Conservation (phyloP, 352 stramenopile species). For the Globisporangium yorkense region DNA sequence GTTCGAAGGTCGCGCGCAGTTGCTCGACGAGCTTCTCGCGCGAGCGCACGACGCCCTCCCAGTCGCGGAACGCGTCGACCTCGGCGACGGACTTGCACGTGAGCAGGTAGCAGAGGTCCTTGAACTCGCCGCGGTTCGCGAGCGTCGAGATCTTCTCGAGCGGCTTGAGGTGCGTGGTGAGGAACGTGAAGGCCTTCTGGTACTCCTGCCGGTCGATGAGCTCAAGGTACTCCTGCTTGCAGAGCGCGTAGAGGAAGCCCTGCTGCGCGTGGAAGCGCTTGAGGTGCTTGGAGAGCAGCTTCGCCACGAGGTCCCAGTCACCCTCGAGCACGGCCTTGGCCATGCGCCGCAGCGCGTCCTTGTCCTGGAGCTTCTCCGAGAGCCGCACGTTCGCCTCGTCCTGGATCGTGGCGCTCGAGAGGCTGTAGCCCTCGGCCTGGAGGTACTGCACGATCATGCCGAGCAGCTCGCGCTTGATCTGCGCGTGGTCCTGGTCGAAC, state of each 20-base stretch:
- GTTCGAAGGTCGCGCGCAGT: conserved; percentile 71
- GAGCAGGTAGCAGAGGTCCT: conserved; percentile 85
- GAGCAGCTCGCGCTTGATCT: conserved; percentile 83
- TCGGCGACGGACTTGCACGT: conserved; percentile 86
- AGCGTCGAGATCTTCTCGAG: conserved; percentile 75
- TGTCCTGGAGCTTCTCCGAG: conserved; percentile 61
- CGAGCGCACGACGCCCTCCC: conserved; percentile 72
- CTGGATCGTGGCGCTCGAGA: conserved; percentile 81
- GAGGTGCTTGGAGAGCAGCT: conserved; percentile 76
- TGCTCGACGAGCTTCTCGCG: conserved; percentile 84
- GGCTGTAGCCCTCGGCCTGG: conserved; percentile 70
- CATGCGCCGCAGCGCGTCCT: conserved; percentile 68
- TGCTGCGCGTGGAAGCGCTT: conserved; percentile 82
- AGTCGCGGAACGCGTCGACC: conserved; percentile 79
- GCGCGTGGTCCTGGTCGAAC: conserved; percentile 61
- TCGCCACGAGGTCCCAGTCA: conserved; percentile 83
- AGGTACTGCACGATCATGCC: conserved; percentile 86
- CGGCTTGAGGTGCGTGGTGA: conserved; percentile 85
- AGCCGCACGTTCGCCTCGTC: conserved; percentile 86
- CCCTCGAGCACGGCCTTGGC: conserved; percentile 72
- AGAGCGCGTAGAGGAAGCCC: conserved; percentile 85
- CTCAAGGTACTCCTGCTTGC: conserved; percentile 87
- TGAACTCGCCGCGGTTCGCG: conserved; percentile 82
- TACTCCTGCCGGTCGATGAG: conserved; percentile 87
- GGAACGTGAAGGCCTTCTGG: conserved; percentile 87